Base-by-base conservation (phyloP, 2,329 filamentous ascomycete genomes). In the Davidsoniella neocaledoniae region DNA sequence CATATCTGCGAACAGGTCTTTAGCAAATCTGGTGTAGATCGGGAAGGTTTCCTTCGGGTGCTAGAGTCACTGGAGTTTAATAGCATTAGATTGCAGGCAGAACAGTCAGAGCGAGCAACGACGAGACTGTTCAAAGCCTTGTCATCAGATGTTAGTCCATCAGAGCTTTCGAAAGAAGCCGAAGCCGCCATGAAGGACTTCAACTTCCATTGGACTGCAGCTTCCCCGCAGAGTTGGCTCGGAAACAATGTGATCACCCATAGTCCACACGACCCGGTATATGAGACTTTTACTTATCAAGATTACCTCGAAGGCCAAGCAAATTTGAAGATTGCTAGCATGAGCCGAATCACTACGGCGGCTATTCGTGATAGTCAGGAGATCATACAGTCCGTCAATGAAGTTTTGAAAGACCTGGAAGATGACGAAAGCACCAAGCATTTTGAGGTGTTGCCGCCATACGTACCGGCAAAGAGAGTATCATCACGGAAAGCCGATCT, bases 141-240 rank as follows among this genome's bases (percentile, higher is more conserved):
- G 10, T 43, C 38, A 29, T 42, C 44, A 16, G 40, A 49, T 23
- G 39, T 43, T 3, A 21, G 19, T 3, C 23, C 47, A 5, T 16
- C 39, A 12, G 47, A 49, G n/a, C 40, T 49, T 17, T 16, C 44
- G 7, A 36, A 43, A 17, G 49, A 51, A 33, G 44, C 39, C 4
- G 41, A 52, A n/a, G 41, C 39, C 17, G 47, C 47, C 8, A 42
- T 51, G 9, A 40, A n/a, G 10, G 52, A 54, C 26, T 50, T 50
- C n/a, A 39, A 52, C 37, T 50, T 50, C 14, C 46, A 55, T 44
- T 50, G 48, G 52, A 45, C 47, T 7, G 52, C 54, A 10, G 54
- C 52, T 8, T 51, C 53, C n/a, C 54, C 54, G 10, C 23, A 36
- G 33, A 47, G 48, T 3, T 55, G 54, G 54, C 36, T 49, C 26